phyloP scores from a whole-genome alignment of 2,329 filamentous ascomycete genomes.

The Trichocomaceae sp. region DNA sequence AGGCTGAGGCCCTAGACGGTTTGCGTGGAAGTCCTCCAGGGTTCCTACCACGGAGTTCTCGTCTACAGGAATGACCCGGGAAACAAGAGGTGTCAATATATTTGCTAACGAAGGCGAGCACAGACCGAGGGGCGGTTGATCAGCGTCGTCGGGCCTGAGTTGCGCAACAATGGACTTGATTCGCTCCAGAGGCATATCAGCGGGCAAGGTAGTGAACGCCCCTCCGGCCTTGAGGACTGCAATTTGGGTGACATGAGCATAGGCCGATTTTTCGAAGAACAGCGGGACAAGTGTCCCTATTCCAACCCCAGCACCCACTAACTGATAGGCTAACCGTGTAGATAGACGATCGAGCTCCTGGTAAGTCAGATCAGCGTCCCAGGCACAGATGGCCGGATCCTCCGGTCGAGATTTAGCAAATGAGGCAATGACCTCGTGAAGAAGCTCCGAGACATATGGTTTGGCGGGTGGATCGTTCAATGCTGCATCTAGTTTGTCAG shows the following conservation, averaged over 20 bases:
- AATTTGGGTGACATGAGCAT: conserved; percentile 13
- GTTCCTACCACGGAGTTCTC: neutral
- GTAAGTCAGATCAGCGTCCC: conserved; percentile 22
- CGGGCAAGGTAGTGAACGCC: neutral
- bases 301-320: neutral
- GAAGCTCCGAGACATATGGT: too few relatives aligned
- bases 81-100: neutral
- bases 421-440: too few relatives aligned
- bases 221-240: conserved; percentile 16
- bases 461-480: too few relatives aligned
- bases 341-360: neutral
- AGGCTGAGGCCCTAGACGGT: neutral
- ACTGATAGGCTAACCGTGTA: neutral
- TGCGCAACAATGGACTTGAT: too few relatives aligned
- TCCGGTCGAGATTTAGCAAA: neutral
- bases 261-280: conserved; percentile 15
- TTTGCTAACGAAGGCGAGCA: neutral
- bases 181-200: neutral
- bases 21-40: neutral
- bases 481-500: too few relatives aligned
- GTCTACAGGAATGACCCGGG: neutral
- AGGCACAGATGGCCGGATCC: conserved; percentile 21
- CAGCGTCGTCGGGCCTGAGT: too few relatives aligned
- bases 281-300: neutral
- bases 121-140: too few relatives aligned